phyloP scores from a whole-genome alignment of 768 basidiomycete species.

The Leccinum rimulosum region DNA sequence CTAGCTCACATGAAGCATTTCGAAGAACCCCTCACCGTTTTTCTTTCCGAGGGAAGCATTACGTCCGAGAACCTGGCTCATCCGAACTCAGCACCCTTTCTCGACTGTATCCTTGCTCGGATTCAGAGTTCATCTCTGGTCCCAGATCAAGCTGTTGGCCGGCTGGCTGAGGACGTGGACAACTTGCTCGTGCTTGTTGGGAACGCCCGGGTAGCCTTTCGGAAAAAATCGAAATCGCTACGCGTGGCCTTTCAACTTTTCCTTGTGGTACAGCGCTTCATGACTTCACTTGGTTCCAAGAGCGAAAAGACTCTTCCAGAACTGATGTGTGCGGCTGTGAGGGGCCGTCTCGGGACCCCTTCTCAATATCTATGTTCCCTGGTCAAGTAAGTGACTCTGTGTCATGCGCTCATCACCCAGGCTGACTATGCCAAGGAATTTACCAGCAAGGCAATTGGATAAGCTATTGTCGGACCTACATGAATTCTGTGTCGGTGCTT shows the following conservation, averaged over 20 bases:
- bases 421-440: slow-evolving; percentile 38
- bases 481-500: slow-evolving; percentile 36
- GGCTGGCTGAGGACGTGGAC: slow-evolving; percentile 28
- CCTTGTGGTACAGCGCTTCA: slow-evolving; percentile 40
- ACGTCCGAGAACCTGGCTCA: slow-evolving; percentile 13
- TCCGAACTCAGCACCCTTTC: slow-evolving; percentile 30
- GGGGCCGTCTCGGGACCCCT: slow-evolving; percentile 42
- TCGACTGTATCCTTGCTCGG: slow-evolving; percentile 38
- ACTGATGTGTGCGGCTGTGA: slow-evolving; percentile 45
- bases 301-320: slow-evolving; percentile 34
- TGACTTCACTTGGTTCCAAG: slow-evolving; percentile 44
- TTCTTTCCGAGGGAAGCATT: slow-evolving; percentile 15
- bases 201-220: slow-evolving; percentile 38
- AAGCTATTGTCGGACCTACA: slow-evolving; percentile 42
- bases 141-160: slow-evolving; percentile 19
- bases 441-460: slow-evolving; percentile 34
- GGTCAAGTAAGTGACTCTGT: slow-evolving; percentile 41
- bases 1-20: slow-evolving; percentile 71
- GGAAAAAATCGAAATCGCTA: slow-evolving; percentile 30
- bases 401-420: neutral
- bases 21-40: slow-evolving; percentile 51
- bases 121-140: slow-evolving; percentile 24
- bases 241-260: slow-evolving; percentile 51
- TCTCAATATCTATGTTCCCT: slow-evolving; percentile 46
- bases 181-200: slow-evolving; percentile 36